Evolutionary conservation across 352 stramenopile genomes (phyloP).

Genomic region (Phytophthora lateralis): DNA sequence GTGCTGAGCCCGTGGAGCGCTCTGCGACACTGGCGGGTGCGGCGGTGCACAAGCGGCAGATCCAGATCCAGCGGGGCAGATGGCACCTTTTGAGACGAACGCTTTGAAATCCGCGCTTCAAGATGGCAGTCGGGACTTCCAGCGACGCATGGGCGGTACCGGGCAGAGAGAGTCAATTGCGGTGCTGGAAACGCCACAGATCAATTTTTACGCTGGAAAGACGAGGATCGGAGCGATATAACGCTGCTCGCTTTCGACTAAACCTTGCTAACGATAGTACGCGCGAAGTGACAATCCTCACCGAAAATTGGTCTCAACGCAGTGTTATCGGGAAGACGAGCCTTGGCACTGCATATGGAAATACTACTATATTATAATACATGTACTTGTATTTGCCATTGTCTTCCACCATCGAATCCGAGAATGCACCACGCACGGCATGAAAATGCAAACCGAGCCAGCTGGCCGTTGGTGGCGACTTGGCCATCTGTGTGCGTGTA

Average conservation of each 20-base stretch:
- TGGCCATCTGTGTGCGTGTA: constrained; percentile 35
- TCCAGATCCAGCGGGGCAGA: constrained; percentile 16
- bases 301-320: constrained; percentile 6
- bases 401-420: constrained; percentile 8
- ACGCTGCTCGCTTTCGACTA: constrained; percentile 23
- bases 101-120: neutral
- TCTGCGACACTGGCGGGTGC: constrained; percentile 21
- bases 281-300: constrained; percentile 13
- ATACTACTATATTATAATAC: too few species aligned
- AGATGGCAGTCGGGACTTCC: constrained; percentile 12
- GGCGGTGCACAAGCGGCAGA: constrained; percentile 15
- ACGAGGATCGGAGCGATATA: constrained; percentile 5
- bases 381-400: neutral
- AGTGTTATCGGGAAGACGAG: neutral
- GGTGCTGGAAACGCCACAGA: constrained; percentile 5
- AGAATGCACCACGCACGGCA: constrained; percentile 1
- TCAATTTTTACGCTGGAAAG: constrained; percentile 3
- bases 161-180: neutral
- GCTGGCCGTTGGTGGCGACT: constrained; percentile 21
- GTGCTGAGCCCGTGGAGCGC: neutral
- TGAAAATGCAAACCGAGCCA: constrained; percentile 13
- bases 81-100: neutral
- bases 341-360: too few species aligned
- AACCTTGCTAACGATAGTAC: constrained; percentile 16
- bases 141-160: constrained; percentile 1